phyloP scores from a whole-genome alignment of 371 early-diverging fungal genomes.

The Mortierella sp. region DNA sequence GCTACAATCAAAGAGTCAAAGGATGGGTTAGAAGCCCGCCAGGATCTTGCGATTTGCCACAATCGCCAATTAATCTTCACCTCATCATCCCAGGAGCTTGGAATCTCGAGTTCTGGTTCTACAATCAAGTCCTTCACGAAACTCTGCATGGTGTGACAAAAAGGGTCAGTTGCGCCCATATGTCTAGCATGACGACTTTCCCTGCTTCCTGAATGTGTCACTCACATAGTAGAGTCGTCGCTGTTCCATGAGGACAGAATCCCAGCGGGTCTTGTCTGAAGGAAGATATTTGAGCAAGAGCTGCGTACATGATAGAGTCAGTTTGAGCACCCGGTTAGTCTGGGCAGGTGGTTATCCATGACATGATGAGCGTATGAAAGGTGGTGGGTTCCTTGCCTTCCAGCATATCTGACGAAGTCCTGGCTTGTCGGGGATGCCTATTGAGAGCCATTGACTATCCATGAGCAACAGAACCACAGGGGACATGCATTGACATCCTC shows the following conservation, averaged over 20 bases:
- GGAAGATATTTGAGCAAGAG: conserved; percentile 79
- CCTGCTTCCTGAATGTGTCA: conserved; percentile 31
- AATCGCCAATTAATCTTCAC: conserved; percentile 36
- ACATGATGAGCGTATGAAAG: neutral
- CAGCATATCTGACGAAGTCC: conserved; percentile 75
- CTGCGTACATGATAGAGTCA: conserved; percentile 22
- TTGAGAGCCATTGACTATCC: too few relatives aligned
- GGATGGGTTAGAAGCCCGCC: neutral
- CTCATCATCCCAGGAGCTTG: conserved; percentile 5
- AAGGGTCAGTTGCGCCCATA: conserved; percentile 19
- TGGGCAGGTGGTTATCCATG: neutral
- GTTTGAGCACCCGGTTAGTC: neutral
- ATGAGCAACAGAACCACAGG: too few relatives aligned
- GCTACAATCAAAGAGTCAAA: neutral
- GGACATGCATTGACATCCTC: neutral
- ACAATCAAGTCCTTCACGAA: conserved; percentile 49
- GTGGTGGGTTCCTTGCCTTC: conserved; percentile 74
- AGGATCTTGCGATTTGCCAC: conserved; percentile 16
- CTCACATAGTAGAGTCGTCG: conserved; percentile 74
- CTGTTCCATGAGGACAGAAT: conserved; percentile 56
- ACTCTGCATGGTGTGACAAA: too few relatives aligned
- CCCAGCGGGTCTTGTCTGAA: conserved; percentile 78
- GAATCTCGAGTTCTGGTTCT: conserved; percentile 30
- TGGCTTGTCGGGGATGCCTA: conserved; percentile 81
- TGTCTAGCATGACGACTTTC: neutral